Base-by-base conservation (phyloP, 352 stramenopile species). In the Aphanomyces cochlioides region DNA sequence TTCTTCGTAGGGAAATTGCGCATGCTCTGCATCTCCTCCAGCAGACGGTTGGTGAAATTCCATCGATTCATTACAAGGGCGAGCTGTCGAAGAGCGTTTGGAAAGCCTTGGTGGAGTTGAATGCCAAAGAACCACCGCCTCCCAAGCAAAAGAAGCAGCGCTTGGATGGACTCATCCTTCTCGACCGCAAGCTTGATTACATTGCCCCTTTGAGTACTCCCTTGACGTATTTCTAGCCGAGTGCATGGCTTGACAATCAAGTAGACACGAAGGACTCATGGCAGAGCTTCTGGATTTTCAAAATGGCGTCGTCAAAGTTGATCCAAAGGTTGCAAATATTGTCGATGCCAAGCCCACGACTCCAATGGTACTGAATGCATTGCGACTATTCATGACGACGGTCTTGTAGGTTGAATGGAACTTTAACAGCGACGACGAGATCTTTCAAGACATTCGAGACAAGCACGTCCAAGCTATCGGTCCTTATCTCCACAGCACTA, bases 101-200 rank as follows among this genome's bases (percentile, higher is more conserved):
- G 64, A 70, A 70, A 41, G 5, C 19, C 10, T 43, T 70, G 15
- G 19, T 45, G n/a, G 3, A 63, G 17, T 36, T 70, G 40, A 60
- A 63, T n/a, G 64, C n/a, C 6, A 17, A n/a, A 5, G n/a, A 13
- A 4, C 64, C 64, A 10, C 64, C 64, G 15, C 15, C 41, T 1
- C 7, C 37, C 7, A 47, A 43, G 12, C 54, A 12, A 37, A 70
- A 60, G 64, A 70, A 70, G 47, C 64, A 61, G 5, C 38, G 64
- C 48, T 50, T 70, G 34, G 64, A 70, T 43, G 39, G 47, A 21
- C 39, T 70, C n/a, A 61, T 70, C 19, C 5, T 70, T 4, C 28
- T 70, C n/a, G 64, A 70, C 39, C 64, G 64, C 36, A 70, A 70
- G 40, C 39, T 70, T 7, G 64, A 70, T 47, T 61, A 70, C 64